Evolutionary conservation across 163 green algal species (phyloP), one percentile per base, ranked within the genome.

Genomic region (Scenedesmus sp.): DNA sequence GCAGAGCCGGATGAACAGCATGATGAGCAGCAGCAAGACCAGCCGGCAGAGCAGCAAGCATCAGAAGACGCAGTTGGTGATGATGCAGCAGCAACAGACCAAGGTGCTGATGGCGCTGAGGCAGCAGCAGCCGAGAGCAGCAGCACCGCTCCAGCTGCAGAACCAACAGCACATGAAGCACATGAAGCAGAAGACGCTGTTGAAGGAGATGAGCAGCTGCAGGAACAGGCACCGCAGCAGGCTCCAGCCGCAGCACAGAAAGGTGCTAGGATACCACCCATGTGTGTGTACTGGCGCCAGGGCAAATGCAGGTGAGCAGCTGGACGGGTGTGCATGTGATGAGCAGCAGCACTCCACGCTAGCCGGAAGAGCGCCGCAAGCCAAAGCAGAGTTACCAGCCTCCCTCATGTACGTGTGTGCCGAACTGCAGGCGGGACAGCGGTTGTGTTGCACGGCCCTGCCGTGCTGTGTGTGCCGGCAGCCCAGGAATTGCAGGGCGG

Each of bases 251-350:
- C 80, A 65, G 43, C 44, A 85, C 79, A 42, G 7, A 82, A 51
- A 24, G 1, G 26, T 78, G 16, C 37, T 13, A 42, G 18, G 35
- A 51, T 30, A 53, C 26, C 65, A 40, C 65, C 65, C 26, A 37
- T 76, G 65, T 87, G 82, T 37, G 53, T 87, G 20, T 87, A 79
- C 37, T 87, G 46, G n/a, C 82, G 33, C 15, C 53, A 78, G 43
- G 82, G 82, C 16, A 76, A 37, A 24, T 87, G 82, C 82, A 87
- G 37, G 65, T 76, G 65, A 18, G 65, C 65, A 37, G n/a, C n/a
- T n/a, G n/a, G n/a, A n/a, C n/a, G n/a, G n/a, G n/a, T n/a, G n/a
- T n/a, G n/a, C n/a, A n/a, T n/a, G n/a, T n/a, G n/a, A n/a, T n/a
- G n/a, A n/a, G n/a, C n/a, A n/a, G n/a, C n/a, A n/a, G n/a, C n/a